Evolutionary conservation across 23 red algal genomes (phyloP), one percentile per base, ranked within the genome.

Genomic region (Chondrus crispus): DNA sequence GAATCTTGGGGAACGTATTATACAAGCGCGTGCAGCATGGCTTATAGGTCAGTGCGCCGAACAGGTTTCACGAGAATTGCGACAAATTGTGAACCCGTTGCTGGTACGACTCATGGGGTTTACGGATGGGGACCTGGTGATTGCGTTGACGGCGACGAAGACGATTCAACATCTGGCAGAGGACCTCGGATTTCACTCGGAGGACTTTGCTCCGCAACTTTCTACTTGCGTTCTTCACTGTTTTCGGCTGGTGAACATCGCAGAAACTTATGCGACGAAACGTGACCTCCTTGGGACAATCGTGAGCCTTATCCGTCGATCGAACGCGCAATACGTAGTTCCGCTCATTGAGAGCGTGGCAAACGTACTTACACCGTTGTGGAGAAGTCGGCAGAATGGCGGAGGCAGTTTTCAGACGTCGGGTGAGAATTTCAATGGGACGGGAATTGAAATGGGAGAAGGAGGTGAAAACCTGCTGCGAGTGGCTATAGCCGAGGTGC

Each of bases 71-170:
- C 75, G 89, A 37, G 79, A 92, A 48, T 84, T 77, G 13, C 76
- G 89, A 20, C 57, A 36, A 53, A 63, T 84, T 40, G 44, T 92
- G 33, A 53, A 81, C 79, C 62, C 62, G 4, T 39, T 74, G 42
- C 47, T 92, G 12, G 74, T 71, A 45, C 55, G 47, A 36, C 89
- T 92, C 10, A 19, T 92, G 44, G 45, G 66, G 41, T 51, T 54
- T 37, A 68, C 76, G 58, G 62, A 84, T 3, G 45, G 69, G 60
- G 89, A 92, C 36, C 58, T 50, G 14, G 89, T 92, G 7, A 64
- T 92, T 52, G 89, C 74, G n/a, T 41, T 92, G 19, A 92, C 89
- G 64, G 74, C 89, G 41, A 44, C 89, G 4, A 92, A 92, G 35
- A 50, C 89, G 62, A 52, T 92, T 26, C 89, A 92, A 50, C 69